Evolutionary conservation across 179 eudicot species (phyloP), one percentile per base, ranked within the genome.

Genomic region (Silene coronaria): DNA sequence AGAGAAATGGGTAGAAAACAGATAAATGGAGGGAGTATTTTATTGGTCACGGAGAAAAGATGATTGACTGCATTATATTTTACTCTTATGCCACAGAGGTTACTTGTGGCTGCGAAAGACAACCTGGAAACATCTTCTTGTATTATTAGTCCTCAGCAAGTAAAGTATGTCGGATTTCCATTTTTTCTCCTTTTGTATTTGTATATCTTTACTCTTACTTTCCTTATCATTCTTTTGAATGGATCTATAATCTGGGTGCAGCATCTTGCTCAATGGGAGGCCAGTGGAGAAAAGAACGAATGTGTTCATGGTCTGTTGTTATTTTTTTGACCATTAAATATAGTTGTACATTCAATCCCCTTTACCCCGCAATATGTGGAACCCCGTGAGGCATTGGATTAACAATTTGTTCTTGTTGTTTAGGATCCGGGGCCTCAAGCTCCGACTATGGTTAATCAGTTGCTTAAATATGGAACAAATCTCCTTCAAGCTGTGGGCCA

Each of bases 401-500:
- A 74, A 34, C 58, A 28, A 16, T 70, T 67, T 81, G 30, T 71
- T 60, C 59, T 70, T 55, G 45, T 73, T 55, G 67, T 59, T 68
- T 78, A 95, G 99, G 97, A 88, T 65, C 79, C 73, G 9, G 93
- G 92, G 68, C 97, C 97, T 61, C 97, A 93, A 82, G 77, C 85
- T 74, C 99, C 99, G 63, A 89, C 96, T 55, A 5, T 51, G 7
- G 84, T 93, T 51, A 80, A 82, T 46, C 68, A 69, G 0, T 67
- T 84, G 83, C 88, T 95, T 13, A 88, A 80, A 73, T 88, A 82
- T 84, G 99, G 99, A 78, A 85, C 89, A 45, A 95, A 93, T 85
- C 87, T 95, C 74, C 91, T 95, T 82, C 99, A 95, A 85, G 97
- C 86, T 63, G 88, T 93, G 76, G 99, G 99, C 30, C 88, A 89